A percentile compares a stretch with the other conserved stretches of the same genome.
These are phyloP conservation scores for Drechslerella stenobrocha DNA, from an alignment of 2,329 filamentous ascomycete species.

Conservation along the genomic window DNA sequence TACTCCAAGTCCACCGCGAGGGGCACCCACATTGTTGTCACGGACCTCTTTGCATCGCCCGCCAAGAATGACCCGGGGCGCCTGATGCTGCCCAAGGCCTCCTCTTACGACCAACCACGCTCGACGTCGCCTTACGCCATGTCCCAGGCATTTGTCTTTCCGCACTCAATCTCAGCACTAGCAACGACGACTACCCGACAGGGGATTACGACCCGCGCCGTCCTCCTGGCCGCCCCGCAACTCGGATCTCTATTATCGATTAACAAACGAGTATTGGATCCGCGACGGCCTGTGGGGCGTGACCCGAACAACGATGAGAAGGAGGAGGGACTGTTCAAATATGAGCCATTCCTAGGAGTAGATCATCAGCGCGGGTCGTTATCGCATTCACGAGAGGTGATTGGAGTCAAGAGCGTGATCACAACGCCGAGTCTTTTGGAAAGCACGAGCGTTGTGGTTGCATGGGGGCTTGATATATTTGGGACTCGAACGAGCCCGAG, in stretches of 20 bases:
- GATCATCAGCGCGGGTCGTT: conserved; percentile 74
- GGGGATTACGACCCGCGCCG: conserved; percentile 80
- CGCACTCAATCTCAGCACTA: conserved; percentile 75
- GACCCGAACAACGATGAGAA: conserved; percentile 77
- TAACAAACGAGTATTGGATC: conserved; percentile 76
- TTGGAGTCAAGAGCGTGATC: conserved; percentile 73
- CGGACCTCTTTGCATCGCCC: conserved; percentile 87
- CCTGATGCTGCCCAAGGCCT: conserved; percentile 72
- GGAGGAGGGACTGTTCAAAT: conserved; percentile 79
- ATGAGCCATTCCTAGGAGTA: conserved; percentile 76
- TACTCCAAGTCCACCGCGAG: conserved; percentile 66
- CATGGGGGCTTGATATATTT: conserved; percentile 85
- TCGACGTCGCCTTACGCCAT: conserved; percentile 71
- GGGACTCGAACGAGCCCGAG: conserved; percentile 85
- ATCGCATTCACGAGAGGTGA: conserved; percentile 78
- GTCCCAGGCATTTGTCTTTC: conserved; percentile 78
- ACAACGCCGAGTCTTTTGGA: conserved; percentile 79
- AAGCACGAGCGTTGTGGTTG: conserved; percentile 87
- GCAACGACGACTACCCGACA: conserved; percentile 86
- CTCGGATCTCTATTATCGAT: conserved; percentile 74
- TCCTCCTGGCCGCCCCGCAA: conserved; percentile 70
- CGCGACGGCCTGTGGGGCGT: conserved; percentile 79
- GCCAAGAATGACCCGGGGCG: conserved; percentile 81
- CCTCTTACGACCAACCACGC: conserved; percentile 70
- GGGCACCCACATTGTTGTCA: conserved; percentile 81